Conservation (phyloP, 1,284 basidiomycete genomes). For the Pascua sp. region DNA sequence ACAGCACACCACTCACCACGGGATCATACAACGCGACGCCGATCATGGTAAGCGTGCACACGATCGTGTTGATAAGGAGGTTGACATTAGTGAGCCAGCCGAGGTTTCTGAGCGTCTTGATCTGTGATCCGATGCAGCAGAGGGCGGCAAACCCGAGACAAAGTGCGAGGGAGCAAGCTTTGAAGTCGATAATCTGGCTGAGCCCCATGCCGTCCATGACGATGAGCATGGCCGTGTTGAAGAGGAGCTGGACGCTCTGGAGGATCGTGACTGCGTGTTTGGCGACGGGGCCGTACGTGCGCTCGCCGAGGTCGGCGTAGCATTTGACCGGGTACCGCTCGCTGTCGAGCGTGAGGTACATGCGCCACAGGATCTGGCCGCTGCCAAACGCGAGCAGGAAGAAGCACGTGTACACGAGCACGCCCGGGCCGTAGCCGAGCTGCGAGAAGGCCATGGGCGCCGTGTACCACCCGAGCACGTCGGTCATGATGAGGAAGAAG, state of each 20-base stretch:
- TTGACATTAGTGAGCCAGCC: slow-evolving; percentile 11
- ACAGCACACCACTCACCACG: slow-evolving; percentile 32
- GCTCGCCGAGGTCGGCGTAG: slow-evolving; percentile 21
- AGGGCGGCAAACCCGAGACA: slow-evolving; percentile 8
- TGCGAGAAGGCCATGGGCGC: slow-evolving; percentile 36
- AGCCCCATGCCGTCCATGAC: slow-evolving; percentile 10
- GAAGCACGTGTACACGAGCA: slow-evolving; percentile 23
- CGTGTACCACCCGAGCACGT: slow-evolving; percentile 43
- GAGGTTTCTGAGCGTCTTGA: slow-evolving; percentile 16
- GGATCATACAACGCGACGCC: slow-evolving; percentile 33
- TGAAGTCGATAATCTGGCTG: slow-evolving; percentile 6
- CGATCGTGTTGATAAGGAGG: slow-evolving; percentile 7
- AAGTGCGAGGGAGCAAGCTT: slow-evolving; percentile 15
- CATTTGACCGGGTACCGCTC: slow-evolving; percentile 18
- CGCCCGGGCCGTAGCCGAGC: slow-evolving; percentile 28
- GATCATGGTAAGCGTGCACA: slow-evolving; percentile 11
- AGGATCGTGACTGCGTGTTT: slow-evolving; percentile 13
- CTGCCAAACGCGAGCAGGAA: slow-evolving; percentile 13
- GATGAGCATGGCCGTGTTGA: slow-evolving; percentile 14
- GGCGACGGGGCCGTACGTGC: slow-evolving; percentile 10
- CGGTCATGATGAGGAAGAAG: slow-evolving; percentile 20
- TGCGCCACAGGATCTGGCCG: slow-evolving; percentile 20
- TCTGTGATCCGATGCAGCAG: slow-evolving; percentile 10
- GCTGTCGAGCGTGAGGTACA: slow-evolving; percentile 20
- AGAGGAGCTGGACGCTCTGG: slow-evolving; percentile 13